phyloP scores from a whole-genome alignment of 2,329 filamentous ascomycete species.

The Nakataea oryzae region DNA sequence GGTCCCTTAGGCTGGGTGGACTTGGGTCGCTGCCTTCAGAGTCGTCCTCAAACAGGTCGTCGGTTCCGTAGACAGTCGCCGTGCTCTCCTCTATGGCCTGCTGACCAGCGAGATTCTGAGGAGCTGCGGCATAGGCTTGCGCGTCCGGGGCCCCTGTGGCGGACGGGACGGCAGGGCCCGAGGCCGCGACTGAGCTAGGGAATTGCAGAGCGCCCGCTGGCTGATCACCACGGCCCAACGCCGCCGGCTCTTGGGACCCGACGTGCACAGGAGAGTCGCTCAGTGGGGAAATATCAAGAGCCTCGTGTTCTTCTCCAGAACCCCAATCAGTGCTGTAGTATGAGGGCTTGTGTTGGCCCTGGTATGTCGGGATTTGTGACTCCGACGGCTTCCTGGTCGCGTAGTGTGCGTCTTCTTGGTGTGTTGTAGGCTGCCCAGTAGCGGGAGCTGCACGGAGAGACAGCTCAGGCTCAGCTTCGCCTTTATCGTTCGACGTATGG shows the following conservation, averaged over 20 bases:
- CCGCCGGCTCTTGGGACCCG: not conserved
- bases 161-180: too few species aligned
- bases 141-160: not conserved
- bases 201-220: not conserved
- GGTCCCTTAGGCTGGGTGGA: not conserved
- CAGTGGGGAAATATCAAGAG: not conserved
- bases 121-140: not conserved
- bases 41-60: slow-evolving; percentile 20
- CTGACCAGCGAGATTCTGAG: not conserved
- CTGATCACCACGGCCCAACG: too few species aligned
- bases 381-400: too few species aligned
- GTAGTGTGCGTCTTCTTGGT: not conserved
- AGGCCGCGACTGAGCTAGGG: too few species aligned
- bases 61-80: slow-evolving; percentile 22
- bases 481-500: not conserved
- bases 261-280: not conserved
- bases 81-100: slow-evolving; percentile 12
- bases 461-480: too few species aligned
- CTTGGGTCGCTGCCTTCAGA: not conserved
- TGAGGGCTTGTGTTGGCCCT: not conserved
- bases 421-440: not conserved
- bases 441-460: not conserved
- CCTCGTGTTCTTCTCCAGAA: not conserved
- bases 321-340: not conserved
- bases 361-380: not conserved